Conservation (phyloP, 225 moss, liverwort and hornwort species). For the Pseudoscleropodium purum region DNA sequence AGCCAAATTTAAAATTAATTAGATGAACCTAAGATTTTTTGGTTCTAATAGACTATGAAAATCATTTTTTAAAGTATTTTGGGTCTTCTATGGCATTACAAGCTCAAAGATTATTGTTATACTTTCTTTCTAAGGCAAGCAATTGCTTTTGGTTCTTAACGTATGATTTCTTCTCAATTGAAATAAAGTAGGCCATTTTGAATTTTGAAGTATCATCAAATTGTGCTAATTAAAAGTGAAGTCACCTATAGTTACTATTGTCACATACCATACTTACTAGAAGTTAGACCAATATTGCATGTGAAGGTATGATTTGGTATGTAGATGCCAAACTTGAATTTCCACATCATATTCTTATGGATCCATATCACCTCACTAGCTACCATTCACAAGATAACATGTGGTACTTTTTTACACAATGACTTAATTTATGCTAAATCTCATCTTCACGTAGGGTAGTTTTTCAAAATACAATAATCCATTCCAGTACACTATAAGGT, state of each 20-base stretch:
- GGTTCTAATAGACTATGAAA: rapidly evolving
- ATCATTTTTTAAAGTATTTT: background rate
- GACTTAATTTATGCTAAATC: no score
- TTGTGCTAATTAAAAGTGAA: no score
- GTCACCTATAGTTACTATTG: background rate
- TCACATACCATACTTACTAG: no score
- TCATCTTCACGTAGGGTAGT: no score
- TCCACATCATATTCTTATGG: no score
- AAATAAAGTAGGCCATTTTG: background rate
- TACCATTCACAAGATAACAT: no score
- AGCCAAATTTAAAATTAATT: background rate
- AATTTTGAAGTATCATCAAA: background rate
- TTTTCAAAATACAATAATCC: background rate
- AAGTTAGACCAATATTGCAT: no score
- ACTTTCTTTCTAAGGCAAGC: no score
- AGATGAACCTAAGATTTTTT: rapidly evolving
- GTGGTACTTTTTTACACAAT: no score
- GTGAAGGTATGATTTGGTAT: no score
- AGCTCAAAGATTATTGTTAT: background rate
- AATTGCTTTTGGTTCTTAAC: background rate
- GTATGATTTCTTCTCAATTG: background rate
- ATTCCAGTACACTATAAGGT: background rate
- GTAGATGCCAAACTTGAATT: no score
- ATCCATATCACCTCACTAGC: no score
- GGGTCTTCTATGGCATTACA: rapidly evolving